Conservation (phyloP, 2,329 filamentous ascomycete species). For the Diplodia scrobiculata region DNA sequence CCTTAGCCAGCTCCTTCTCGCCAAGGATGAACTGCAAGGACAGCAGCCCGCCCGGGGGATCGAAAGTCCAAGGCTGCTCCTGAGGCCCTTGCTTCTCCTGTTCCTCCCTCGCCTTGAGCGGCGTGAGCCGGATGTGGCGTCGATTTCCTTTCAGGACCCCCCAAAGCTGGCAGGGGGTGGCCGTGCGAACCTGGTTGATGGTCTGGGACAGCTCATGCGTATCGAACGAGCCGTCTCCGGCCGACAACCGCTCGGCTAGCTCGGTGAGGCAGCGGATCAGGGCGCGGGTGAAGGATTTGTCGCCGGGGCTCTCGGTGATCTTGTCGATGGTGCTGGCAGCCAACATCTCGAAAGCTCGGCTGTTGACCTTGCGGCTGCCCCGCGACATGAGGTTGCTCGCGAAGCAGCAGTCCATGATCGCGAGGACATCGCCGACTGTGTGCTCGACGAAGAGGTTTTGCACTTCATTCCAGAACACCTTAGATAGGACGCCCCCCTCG, state of each 20-base stretch:
- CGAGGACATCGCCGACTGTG: conserved; percentile 32
- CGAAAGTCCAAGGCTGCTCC: no score
- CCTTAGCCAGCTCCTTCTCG: not conserved
- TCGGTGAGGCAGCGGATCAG: conserved; percentile 26
- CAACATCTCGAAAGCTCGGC: conserved; percentile 30
- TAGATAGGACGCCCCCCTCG: not conserved
- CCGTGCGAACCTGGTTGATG: not conserved
- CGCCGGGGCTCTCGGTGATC: conserved; percentile 24
- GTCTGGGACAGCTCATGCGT: not conserved
- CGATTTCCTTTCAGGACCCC: not conserved
- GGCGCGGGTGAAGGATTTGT: conserved; percentile 28
- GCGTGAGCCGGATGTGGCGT: not conserved
- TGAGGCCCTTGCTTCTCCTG: not conserved
- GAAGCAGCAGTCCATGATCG: conserved; percentile 36
- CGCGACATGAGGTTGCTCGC: conserved; percentile 31
- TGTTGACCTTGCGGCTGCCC: not conserved
- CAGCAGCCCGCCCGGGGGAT: not conserved
- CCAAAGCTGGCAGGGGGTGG: not conserved
- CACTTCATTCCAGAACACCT: conserved; percentile 30
- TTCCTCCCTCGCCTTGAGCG: not conserved
- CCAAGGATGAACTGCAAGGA: not conserved
- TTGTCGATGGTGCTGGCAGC: conserved; percentile 24
- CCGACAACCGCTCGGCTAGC: not conserved
- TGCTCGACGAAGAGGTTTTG: conserved; percentile 29
- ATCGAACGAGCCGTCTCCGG: not conserved